Base-by-base conservation (phyloP, 2,329 filamentous ascomycete genomes). In the Cordyceps cicadae region DNA sequence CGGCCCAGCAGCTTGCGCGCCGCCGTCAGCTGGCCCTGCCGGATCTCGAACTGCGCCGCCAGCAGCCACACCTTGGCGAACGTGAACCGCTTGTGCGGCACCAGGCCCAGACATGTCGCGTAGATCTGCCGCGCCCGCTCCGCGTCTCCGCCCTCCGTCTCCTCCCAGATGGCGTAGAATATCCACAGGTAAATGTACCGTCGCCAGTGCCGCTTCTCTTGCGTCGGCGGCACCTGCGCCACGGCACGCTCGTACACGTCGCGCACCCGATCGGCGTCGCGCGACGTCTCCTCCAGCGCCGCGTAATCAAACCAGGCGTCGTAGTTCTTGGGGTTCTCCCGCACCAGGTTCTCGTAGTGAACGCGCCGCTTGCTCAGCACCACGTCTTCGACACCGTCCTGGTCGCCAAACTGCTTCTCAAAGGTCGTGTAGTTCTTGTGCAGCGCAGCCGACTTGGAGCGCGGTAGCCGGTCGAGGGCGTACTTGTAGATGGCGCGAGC, bases 111-210 rank as follows among this genome's bases (percentile, higher is more conserved):
- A 67, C 91, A 96, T 66, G 94, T 90, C 66, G 87, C 86, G 77
- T 97, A 99, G 63, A 99, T 91, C 71, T 97, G 90, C 19, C 89
- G 84, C 21, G 93, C 90, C 50, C 94, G 84, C 29, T 88, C 84
- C 26, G 84, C 70, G 68, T 97, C 91, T 66, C 88, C 87, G 41
- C 87, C 88, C 64, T 93, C 88, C 73, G 90, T 86, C 74, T 99
- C 94, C 72, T 97, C 94, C 85, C 89, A 97, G 19, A 97, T 78
- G 11, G 94, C 94, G 74, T 97, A 99, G 76, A 97, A 97, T 49
- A 97, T 85, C 91, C 93, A 99, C 1, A 99, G 82, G 71, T 97
- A 99, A 63, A 99, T 95, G 74, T 99, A 99, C 41, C 94, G 83
- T 66, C 94, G 84, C 94, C 94, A 99, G 73, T 97, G 92, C 52